These are phyloP conservation scores for Colletotrichum musae DNA, from an alignment of 2,329 filamentous ascomycete species.

Conservation along the genomic window DNA sequence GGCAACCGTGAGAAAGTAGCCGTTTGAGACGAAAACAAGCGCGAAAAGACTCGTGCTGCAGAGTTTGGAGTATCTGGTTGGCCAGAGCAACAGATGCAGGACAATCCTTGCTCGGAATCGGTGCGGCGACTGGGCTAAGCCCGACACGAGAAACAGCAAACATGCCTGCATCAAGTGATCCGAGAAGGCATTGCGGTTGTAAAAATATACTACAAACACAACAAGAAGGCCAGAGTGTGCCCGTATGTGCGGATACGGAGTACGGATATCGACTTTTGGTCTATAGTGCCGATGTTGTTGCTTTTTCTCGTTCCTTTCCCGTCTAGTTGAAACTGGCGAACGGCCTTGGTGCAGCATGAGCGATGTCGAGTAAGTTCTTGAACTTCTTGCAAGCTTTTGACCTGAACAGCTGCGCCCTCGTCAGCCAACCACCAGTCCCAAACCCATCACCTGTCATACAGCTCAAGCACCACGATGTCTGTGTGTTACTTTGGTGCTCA, in stretches of 20 bases:
- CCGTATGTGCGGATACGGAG: background rate
- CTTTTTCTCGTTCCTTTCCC: slow-evolving; percentile 1
- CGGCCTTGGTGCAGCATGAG: background rate
- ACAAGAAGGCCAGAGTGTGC: background rate
- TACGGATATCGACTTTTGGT: no score
- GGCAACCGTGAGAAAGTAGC: background rate
- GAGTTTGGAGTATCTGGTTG: slow-evolving; percentile 23
- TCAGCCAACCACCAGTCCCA: background rate
- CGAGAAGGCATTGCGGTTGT: background rate
- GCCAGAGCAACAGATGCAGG: slow-evolving; percentile 27
- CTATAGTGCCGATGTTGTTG: background rate
- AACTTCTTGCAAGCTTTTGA: background rate
- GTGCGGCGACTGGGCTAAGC: slow-evolving; percentile 16
- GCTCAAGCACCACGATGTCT: background rate
- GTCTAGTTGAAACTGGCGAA: slow-evolving; percentile 11
- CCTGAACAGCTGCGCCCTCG: background rate
- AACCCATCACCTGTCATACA: no score
- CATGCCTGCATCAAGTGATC: slow-evolving; percentile 8
- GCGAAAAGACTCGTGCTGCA: slow-evolving; percentile 1
- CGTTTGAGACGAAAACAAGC: background rate
- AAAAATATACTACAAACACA: background rate
- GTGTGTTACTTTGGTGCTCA: slow-evolving; percentile 4
- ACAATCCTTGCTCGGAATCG: slow-evolving; percentile 25
- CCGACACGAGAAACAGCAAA: slow-evolving; percentile 8
- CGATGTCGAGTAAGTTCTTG: background rate